Evolutionary conservation across 352 stramenopile genomes (phyloP), one percentile per base, ranked within the genome.

Genomic region (Thraustotheca clavata): DNA sequence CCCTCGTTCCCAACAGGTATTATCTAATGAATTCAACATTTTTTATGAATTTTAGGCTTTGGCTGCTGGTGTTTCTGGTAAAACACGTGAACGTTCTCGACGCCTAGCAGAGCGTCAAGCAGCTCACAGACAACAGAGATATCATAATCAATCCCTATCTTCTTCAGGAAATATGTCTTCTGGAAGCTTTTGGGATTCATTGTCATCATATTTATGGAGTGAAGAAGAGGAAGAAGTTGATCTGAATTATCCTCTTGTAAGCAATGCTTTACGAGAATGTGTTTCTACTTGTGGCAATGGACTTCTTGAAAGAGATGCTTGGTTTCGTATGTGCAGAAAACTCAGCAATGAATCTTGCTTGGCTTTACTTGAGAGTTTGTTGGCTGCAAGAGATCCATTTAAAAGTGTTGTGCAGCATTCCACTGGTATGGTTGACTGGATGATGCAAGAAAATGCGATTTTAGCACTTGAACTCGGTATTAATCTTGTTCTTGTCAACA

Each of bases 381-480:
- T 94, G 16, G 76, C 81, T 3, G 89, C 77, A 32, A 75, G 79
- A 6, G 83, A 91, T 40, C 79, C 80, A 31, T 90, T 89, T 65
- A 90, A 94, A 65, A 80, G 83, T 59, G 78, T 91, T 31, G 61
- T 90, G 55, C 71, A 80, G 50, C 70, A 76, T 16, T 80, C 76
- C 2, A 47, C 67, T 3, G 75, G 76, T 14, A 33, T 43, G 6
- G 72, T 87, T 3, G 81, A 92, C 57, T 77, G 79, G 7, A 94
- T 94, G 85, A 87, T 91, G 76, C 85, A 94, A 62, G 85, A 94
- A 54, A 91, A 94, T 22, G 85, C 85, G 9, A 94, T 94, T 34
- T 66, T 94, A n/a, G 83, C 90, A 59, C 73, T 92, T 18, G 85
- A 94, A 65, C 70, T 89, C 14, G 89, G 81, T 59, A 83, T 91